These are phyloP conservation scores for Trichophyton mentagrophytes DNA, from an alignment of 2,329 filamentous ascomycete genomes.

Conservation along the genomic window DNA sequence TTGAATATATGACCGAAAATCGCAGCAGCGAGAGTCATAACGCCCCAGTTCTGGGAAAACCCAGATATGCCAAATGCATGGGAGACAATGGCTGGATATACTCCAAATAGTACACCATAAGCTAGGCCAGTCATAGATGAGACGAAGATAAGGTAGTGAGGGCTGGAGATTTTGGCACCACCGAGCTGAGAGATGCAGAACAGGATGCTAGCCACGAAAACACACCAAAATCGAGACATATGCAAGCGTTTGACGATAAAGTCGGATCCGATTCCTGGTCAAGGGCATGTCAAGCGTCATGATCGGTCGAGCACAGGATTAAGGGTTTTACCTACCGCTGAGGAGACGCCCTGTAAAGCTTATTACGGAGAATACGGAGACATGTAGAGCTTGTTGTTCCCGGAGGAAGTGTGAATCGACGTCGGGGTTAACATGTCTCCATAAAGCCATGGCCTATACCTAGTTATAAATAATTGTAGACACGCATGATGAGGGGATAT, in stretches of 20 bases:
- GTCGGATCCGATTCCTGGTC: conserved; percentile 71
- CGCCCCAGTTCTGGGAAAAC: conserved; percentile 89
- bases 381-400: conserved; percentile 74
- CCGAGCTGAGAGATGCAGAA: conserved; percentile 70
- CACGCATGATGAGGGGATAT: neutral
- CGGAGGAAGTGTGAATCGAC: conserved; percentile 63
- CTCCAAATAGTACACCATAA: conserved; percentile 89
- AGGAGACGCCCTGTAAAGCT: conserved; percentile 72
- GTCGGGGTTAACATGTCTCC: conserved; percentile 69
- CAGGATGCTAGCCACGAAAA: conserved; percentile 61
- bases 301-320: neutral
- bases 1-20: conserved; percentile 87
- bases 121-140: conserved; percentile 75
- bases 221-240: conserved; percentile 80
- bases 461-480: conserved; percentile 7
- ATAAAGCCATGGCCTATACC: conserved; percentile 56
- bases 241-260: conserved; percentile 69
- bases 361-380: conserved; percentile 81
- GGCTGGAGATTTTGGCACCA: conserved; percentile 63
- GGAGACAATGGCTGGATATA: conserved; percentile 77
- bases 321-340: conserved; percentile 44
- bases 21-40: conserved; percentile 81
- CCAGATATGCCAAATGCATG: conserved; percentile 85
- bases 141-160: conserved; percentile 61
- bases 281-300: conserved; percentile 12